Base-by-base conservation (phyloP, 2,329 filamentous ascomycete species). In the Neofusicoccum ribis region DNA sequence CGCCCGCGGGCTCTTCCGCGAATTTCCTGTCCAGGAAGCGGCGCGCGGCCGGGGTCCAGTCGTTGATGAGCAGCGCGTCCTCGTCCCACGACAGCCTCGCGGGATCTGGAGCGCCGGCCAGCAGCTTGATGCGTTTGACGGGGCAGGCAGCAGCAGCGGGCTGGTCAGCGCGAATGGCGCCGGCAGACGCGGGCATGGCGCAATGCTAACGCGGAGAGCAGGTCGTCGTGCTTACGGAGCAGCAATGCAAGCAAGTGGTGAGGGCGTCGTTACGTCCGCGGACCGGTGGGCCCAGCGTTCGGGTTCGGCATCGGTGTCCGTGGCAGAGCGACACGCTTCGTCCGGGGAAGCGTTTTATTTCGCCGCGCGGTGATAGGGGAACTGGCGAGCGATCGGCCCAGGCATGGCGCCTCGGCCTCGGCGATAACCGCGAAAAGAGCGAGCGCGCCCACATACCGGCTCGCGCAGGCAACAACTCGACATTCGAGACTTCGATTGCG, bases 91-190 rank as follows among this genome's bases (percentile, higher is more conserved):
- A 75, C 23, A 92, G 79, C 27, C 79, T 76, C 9, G 76, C 77
- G 36, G 78, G 72, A 39, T 82, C 76, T 2, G 90, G 90, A n/a
- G 89, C 88, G 27, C 89, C 89, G 63, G 84, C 81, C 64, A 88
- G 76, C 67, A 86, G 81, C 62, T 86, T 82, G 69, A 79, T 76
- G 43, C 58, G 58, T 37, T 41, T 61, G 14, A 44, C 34, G 66
- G 66, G 64, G 44, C 58, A 52, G 17, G 1, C 27, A 31, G 27
- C 27, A 2, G 27, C 27, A 7, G 27, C 27, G 5, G 27, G 27
- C 6, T 23, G 9, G 14, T 14, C n/a, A 34, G 39, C 23, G 1
- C n/a, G 36, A 17, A 41, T 17, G 34, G 50, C 65, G 15, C 36
- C 64, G 23, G 59, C n/a, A 34, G 46, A 50, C 7, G 44, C 43